phyloP scores from a whole-genome alignment of 1,284 basidiomycete genomes.

The Pisolithus thermaeus region DNA sequence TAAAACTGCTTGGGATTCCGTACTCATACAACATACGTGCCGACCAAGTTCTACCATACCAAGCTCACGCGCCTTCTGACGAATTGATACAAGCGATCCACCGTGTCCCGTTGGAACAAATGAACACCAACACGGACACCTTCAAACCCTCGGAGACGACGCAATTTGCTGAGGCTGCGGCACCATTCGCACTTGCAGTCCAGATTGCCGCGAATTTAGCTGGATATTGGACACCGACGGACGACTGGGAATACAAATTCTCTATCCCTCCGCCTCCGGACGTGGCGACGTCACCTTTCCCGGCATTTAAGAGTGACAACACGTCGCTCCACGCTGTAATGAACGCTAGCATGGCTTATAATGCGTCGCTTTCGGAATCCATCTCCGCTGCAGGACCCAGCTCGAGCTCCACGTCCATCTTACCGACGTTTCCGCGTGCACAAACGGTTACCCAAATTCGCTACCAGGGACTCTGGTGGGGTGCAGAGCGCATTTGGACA shows the following conservation, averaged over 20 bases:
- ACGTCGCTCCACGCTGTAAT: constrained; percentile 30
- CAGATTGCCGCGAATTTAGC: constrained; percentile 59
- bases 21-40: constrained; percentile 44
- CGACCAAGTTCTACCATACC: constrained; percentile 61
- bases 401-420: constrained; percentile 8
- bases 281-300: constrained; percentile 11
- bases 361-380: constrained; percentile 23
- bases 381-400: constrained; percentile 7
- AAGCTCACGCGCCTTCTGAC: constrained; percentile 50
- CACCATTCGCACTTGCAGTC: constrained; percentile 60
- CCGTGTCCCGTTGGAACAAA: constrained; percentile 37
- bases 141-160: constrained; percentile 45
- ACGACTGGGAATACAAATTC: constrained; percentile 62
- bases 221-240: constrained; percentile 60
- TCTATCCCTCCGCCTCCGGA: constrained; percentile 20
- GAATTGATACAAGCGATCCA: constrained; percentile 46
- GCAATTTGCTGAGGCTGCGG: constrained; percentile 41
- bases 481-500: constrained; percentile 82
- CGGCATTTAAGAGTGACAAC: constrained; percentile 8
- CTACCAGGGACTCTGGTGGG: constrained; percentile 85
- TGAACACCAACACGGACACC: constrained; percentile 40
- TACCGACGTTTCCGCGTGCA: constrained; percentile 20
- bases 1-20: constrained; percentile 56
- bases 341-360: constrained; percentile 31
- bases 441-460: constrained; percentile 43